Base-by-base conservation (phyloP, 352 stramenopile genomes). In the Globisporangium canariense region DNA sequence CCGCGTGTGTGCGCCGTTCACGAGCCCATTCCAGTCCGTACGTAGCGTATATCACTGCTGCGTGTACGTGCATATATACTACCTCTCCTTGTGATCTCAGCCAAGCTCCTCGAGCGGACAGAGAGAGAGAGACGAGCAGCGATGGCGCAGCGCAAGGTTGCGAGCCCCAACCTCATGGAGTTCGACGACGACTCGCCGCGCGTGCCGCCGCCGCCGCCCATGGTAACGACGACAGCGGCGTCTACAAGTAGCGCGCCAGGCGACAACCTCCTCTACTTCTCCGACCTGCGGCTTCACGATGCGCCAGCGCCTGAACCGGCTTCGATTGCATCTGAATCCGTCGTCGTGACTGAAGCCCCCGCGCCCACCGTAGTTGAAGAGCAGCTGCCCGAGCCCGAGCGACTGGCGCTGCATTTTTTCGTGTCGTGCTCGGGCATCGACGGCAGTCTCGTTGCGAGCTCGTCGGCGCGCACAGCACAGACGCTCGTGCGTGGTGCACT, bases 401-500 rank as follows among this genome's bases (percentile, higher is more conserved):
- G 61, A 0, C n/a, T 59, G 36, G 51, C 65, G 1, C 68, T 93
- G 47, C 74, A 90, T 66, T 91, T 91, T 60, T 93, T 93, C 66
- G 71, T 93, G 36, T 79, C 81, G 3, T 93, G 85, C 70, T 67
- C 70, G 3, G 68, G 66, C 58, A 74, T 91, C 13, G 82, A 93
- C 50, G 82, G 82, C 46, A 82, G 78, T 43, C 70, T 71, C 36
- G 62, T 79, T 51, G 73, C 81, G 51, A 60, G 69, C 40, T 75
- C 80, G 11, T 71, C 75, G 13, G 47, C 80, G 28, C 81, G 83
- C 14, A 85, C 77, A 0, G 83, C 85, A 38, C 85, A 93, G 65
- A 93, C 79, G 41, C 64, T 93, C 34, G 76, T 93, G 59, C 82
- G 83, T 46, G 83, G 81, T n/a, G 83, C 85, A 4, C 73, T 91